Evolutionary conservation across 179 eudicot species (phyloP).

Genomic region (Pouteria campechiana): DNA sequence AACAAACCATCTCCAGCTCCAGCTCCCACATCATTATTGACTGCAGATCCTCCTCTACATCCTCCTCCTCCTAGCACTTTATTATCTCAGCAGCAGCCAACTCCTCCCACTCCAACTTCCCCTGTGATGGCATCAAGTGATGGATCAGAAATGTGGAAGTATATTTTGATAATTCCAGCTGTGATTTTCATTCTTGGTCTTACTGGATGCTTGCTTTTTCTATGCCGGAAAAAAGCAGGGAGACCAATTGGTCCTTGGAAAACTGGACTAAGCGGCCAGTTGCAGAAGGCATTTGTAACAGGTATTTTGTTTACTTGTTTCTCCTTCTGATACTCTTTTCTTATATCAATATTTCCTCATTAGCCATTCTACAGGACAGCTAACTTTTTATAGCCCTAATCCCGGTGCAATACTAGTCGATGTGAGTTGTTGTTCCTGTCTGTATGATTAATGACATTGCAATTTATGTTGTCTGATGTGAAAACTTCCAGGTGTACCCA

Average conservation of each 20-base stretch:
- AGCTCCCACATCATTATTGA: too few species aligned
- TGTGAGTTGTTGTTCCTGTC: too few species aligned
- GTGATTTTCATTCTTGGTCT: slow-evolving; percentile 29
- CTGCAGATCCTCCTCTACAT: slow-evolving; percentile 10
- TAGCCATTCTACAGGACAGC: too few species aligned
- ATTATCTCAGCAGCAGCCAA: too few species aligned
- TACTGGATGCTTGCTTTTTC: slow-evolving; percentile 15
- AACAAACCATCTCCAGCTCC: slow-evolving; percentile 17
- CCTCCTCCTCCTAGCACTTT: slow-evolving; percentile 5
- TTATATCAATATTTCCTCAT: too few species aligned
- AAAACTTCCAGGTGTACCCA: slow-evolving; percentile 84
- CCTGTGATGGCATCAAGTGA: too few species aligned
- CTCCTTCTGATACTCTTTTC: too few species aligned
- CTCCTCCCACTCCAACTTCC: too few species aligned
- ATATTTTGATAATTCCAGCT: slow-evolving; percentile 34
- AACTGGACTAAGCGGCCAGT: slow-evolving; percentile 92
- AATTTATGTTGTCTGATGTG: too few species aligned
- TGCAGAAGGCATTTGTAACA: slow-evolving; percentile 84
- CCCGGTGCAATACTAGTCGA: too few species aligned
- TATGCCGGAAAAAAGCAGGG: slow-evolving; percentile 47
- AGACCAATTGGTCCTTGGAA: slow-evolving; percentile 72
- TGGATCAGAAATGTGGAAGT: slow-evolving; percentile 40
- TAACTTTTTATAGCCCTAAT: too few species aligned
- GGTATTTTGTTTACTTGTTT: slow-evolving; percentile 27
- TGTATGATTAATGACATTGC: too few species aligned